Percentiles rank a stretch among this genome's conserved stretches.
These are phyloP conservation scores for Myriangium duriaei DNA, from an alignment of 2,329 filamentous ascomycete genomes.

Conservation along the genomic window DNA sequence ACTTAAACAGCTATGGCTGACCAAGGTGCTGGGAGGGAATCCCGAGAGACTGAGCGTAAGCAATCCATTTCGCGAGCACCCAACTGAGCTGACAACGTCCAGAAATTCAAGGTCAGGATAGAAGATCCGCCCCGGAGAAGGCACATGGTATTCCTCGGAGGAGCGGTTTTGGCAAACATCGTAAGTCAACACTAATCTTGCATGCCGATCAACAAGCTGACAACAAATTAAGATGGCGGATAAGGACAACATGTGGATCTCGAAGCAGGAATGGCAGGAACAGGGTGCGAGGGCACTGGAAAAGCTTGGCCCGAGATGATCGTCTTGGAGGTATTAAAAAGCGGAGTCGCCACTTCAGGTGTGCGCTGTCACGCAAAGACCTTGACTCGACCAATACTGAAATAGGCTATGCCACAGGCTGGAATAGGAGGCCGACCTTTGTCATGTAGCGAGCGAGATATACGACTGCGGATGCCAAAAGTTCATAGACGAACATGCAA, in stretches of 20 bases:
- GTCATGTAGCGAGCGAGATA: not conserved
- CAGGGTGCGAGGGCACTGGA: conserved; percentile 73
- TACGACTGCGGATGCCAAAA: not conserved
- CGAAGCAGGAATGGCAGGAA: conserved; percentile 93
- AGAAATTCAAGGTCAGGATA: conserved; percentile 99
- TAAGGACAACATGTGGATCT: conserved; percentile 98
- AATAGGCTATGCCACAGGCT: too few relatives aligned
- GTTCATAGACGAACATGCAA: not conserved
- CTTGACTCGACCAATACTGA: too few relatives aligned
- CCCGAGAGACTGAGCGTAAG: conserved; percentile 71
- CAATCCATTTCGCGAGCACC: conserved; percentile 3
- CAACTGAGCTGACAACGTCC: conserved; percentile 9
- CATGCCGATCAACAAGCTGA: not conserved
- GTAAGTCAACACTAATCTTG: conserved; percentile 28
- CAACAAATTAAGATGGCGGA: conserved; percentile 60
- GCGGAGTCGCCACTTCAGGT: too few relatives aligned
- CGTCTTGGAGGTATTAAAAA: too few relatives aligned
- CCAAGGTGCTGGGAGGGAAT: conserved; percentile 76
- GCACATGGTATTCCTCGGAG: conserved; percentile 99
- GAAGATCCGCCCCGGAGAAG: conserved; percentile 90
- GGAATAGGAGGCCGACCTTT: too few relatives aligned
- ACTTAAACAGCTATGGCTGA: conserved; percentile 96
- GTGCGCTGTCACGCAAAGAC: too few relatives aligned
- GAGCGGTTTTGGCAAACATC: conserved; percentile 92
- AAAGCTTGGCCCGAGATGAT: conserved; percentile 78